phyloP scores from a whole-genome alignment of 495 filamentous ascomycete genomes.

The Trichoderma erinaceum region DNA sequence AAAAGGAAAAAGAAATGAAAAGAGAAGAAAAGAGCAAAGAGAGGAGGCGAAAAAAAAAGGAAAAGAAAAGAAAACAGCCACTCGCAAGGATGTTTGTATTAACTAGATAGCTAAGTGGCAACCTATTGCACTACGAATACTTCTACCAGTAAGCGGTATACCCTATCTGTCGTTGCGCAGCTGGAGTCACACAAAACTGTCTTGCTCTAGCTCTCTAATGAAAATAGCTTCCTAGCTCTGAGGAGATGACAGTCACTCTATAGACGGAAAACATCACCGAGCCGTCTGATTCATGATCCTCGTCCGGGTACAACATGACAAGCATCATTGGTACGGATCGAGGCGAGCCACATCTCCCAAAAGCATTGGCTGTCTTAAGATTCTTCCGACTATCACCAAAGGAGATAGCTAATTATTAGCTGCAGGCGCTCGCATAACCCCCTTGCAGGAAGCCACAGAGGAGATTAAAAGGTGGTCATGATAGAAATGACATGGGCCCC shows the following conservation, averaged over 20 bases:
- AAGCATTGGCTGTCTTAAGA: not conserved
- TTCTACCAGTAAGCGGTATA: not conserved
- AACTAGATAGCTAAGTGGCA: too few species aligned
- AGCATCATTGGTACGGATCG: not conserved
- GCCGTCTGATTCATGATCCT: not conserved
- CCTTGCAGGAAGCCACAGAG: not conserved
- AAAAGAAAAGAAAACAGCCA: not conserved
- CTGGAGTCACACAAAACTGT: slow-evolving; percentile 3
- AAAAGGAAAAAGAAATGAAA: not conserved
- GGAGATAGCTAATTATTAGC: not conserved
- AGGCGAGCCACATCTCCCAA: not conserved
- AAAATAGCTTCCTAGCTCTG: not conserved
- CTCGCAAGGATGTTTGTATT: not conserved
- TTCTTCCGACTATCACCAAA: not conserved
- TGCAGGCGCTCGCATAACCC: not conserved
- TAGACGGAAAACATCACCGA: not conserved
- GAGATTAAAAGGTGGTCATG: not conserved
- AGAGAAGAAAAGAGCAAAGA: not conserved
- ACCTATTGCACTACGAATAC: not conserved
- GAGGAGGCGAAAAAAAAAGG: not conserved
- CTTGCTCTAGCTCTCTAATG: not conserved
- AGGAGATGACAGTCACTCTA: not conserved
- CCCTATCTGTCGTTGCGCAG: not conserved
- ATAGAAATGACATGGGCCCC: not conserved
- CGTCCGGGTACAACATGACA: not conserved